Conservation (phyloP, 1,284 basidiomycete species). For the Pisolithus thermaeus region DNA sequence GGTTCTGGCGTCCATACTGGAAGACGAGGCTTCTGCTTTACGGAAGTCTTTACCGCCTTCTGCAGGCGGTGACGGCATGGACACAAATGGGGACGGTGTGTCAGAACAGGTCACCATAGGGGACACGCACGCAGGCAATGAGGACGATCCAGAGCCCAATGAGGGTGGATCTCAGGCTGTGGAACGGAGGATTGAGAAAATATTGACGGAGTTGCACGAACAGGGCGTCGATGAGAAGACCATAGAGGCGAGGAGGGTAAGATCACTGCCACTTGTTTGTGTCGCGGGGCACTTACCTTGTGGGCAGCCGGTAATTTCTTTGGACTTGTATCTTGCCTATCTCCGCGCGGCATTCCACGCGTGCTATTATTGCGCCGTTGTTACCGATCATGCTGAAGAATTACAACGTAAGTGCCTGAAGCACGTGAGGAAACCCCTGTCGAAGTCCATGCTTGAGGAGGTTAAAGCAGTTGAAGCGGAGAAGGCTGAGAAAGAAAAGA, state of each 20-base stretch:
- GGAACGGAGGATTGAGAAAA: conserved; percentile 69
- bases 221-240: conserved; percentile 61
- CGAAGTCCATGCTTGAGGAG: conserved; percentile 53
- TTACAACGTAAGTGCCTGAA: conserved; percentile 89
- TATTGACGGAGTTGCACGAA: conserved; percentile 61
- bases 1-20: conserved; percentile 63
- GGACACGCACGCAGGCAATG: conserved; percentile 38
- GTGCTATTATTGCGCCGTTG: conserved; percentile 93
- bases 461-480: conserved; percentile 42
- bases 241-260: conserved; percentile 64
- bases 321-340: conserved; percentile 84
- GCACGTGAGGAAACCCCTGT: conserved; percentile 75
- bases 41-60: conserved; percentile 33
- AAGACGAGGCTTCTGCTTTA: conserved; percentile 58
- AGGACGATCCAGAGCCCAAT: conserved; percentile 50
- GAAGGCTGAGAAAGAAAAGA: conserved; percentile 34
- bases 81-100: conserved; percentile 26
- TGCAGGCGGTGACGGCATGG: conserved; percentile 21
- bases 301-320: conserved; percentile 58
- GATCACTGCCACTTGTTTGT: conserved; percentile 13
- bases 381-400: conserved; percentile 89
- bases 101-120: conserved; percentile 37
- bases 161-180: conserved; percentile 65
- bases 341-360: conserved; percentile 81
- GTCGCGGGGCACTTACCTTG: conserved; percentile 16